A percentile compares a stretch with the other conserved stretches of the same genome.
Conservation (phyloP, 225 moss, liverwort and hornwort species). For the Thuidium tamariscinum region DNA sequence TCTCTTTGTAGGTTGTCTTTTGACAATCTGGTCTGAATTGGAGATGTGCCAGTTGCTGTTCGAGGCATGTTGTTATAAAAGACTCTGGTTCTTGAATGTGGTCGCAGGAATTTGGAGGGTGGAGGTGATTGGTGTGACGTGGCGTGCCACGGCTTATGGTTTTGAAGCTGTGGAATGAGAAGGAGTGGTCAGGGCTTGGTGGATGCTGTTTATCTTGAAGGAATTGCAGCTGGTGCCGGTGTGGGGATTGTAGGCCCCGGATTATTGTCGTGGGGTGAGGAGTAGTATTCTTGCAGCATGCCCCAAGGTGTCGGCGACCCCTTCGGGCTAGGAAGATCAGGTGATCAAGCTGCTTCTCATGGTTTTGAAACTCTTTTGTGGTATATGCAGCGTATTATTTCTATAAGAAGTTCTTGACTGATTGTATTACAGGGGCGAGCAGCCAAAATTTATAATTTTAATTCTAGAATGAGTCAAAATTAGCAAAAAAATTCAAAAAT, state of each 20-base stretch:
- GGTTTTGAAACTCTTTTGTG: not conserved
- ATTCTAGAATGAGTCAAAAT: rapidly evolving
- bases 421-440: not conserved
- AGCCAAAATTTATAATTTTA: not conserved
- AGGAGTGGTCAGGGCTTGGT: not conserved
- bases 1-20: not conserved
- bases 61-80: not conserved
- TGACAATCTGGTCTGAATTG: not conserved
- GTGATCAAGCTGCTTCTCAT: not conserved
- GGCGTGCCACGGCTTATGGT: not conserved
- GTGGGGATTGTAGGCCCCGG: not conserved
- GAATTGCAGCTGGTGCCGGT: not conserved
- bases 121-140: not conserved
- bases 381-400: no score
- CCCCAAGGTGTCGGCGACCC: slow-evolving; percentile 20
- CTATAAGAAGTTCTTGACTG: not conserved
- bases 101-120: not conserved
- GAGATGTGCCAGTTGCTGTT: not conserved
- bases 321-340: slow-evolving; percentile 30
- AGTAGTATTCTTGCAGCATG: slow-evolving; percentile 24
- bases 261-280: not conserved
- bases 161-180: not conserved
- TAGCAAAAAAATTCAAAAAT: not conserved
- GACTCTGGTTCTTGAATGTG: not conserved
- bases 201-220: not conserved